phyloP scores from a whole-genome alignment of 805 yeast species.

The Candida ascalaphidarum region DNA sequence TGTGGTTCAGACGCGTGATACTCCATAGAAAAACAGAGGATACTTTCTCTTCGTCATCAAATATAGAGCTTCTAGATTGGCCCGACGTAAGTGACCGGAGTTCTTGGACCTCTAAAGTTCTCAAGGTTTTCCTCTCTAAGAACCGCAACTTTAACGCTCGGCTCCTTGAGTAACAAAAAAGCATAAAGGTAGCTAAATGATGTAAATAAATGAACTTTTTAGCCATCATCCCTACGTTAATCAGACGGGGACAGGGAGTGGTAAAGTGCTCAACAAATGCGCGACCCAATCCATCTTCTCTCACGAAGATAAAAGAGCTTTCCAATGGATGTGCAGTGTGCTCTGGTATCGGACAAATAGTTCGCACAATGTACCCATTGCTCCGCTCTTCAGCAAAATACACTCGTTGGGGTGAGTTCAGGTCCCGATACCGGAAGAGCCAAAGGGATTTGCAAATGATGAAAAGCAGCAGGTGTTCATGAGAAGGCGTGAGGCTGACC shows the following conservation, averaged over 20 bases:
- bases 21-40: slow-evolving; percentile 25
- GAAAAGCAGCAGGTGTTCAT: slow-evolving; percentile 13
- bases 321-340: slow-evolving; percentile 3
- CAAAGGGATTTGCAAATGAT: slow-evolving; percentile 20
- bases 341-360: too few species aligned
- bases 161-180: slow-evolving; percentile 22
- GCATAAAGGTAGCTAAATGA: slow-evolving; percentile 16
- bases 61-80: slow-evolving; percentile 7
- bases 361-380: too few species aligned
- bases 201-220: slow-evolving; percentile 22
- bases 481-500: slow-evolving; percentile 9
- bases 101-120: slow-evolving; percentile 15
- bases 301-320: slow-evolving; percentile 12
- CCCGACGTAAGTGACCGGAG: slow-evolving; percentile 5
- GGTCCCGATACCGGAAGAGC: slow-evolving; percentile 20
- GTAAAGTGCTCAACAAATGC: slow-evolving; percentile 16
- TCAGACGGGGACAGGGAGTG: slow-evolving; percentile 18
- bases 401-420: slow-evolving; percentile 19
- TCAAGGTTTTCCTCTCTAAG: slow-evolving; percentile 22
- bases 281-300: slow-evolving; percentile 30
- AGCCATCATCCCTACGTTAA: slow-evolving; percentile 23
- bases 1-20: slow-evolving; percentile 17
- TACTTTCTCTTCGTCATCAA: slow-evolving; percentile 21
- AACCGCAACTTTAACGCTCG: slow-evolving; percentile 18
- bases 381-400: slow-evolving; percentile 28